These are phyloP conservation scores for Anaeromyces robustus DNA, from an alignment of 192 early-diverging fungal genomes.

Conservation along the genomic window DNA sequence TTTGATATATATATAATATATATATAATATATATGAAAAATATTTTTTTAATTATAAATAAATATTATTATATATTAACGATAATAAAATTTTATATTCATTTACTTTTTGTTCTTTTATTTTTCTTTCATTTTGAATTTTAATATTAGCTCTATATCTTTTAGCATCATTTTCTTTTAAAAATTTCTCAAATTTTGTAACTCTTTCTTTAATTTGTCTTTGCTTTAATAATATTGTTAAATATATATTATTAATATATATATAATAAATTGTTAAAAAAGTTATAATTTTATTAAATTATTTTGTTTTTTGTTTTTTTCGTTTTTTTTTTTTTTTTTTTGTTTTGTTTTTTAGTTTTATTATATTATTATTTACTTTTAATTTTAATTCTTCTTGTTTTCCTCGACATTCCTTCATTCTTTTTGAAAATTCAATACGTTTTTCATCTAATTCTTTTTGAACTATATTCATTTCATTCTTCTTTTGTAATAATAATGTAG, in stretches of 20 bases:
- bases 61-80: too few species aligned
- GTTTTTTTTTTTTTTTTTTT: not conserved
- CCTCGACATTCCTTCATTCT: conserved; percentile 47
- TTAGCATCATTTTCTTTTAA: conserved; percentile 51
- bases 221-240: conserved; percentile 15
- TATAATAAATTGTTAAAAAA: too few species aligned
- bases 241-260: not conserved
- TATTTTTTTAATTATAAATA: too few species aligned
- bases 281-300: too few species aligned
- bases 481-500: conserved; percentile 38
- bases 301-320: too few species aligned
- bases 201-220: conserved; percentile 41
- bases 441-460: conserved; percentile 30
- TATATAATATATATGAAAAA: too few species aligned
- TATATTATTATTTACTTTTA: conserved; percentile 17
- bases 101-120: conserved; percentile 31
- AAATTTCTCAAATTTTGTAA: conserved; percentile 50
- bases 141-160: conserved; percentile 34
- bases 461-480: conserved; percentile 41
- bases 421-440: conserved; percentile 34
- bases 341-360: not conserved
- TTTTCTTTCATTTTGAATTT: conserved; percentile 35
- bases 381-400: conserved; percentile 38
- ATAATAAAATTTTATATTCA: too few species aligned
- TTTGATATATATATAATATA: too few species aligned